These are phyloP conservation scores for Mycena indigotica DNA, from an alignment of 768 basidiomycete genomes.

Conservation along the genomic window DNA sequence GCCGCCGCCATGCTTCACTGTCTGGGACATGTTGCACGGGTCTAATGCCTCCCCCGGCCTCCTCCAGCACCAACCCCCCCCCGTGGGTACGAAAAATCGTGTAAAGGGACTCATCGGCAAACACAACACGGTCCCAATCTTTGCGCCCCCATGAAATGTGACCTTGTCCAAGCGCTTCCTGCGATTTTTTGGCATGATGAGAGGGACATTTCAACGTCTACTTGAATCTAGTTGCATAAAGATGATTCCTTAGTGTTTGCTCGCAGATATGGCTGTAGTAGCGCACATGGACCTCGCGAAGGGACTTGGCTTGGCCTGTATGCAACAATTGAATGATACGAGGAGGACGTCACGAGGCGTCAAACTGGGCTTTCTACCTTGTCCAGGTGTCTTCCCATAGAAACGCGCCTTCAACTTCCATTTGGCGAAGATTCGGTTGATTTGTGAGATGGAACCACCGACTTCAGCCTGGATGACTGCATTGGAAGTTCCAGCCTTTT, in stretches of 20 bases:
- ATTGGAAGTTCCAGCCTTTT: neutral
- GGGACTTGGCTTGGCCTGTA: neutral
- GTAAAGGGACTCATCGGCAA: slow-evolving; percentile 39
- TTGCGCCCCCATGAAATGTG: neutral
- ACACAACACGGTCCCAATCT: slow-evolving; percentile 20
- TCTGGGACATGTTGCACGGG: slow-evolving; percentile 26
- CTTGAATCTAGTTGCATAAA: neutral
- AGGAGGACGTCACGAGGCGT: neutral
- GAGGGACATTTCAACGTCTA: neutral
- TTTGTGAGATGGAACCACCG: neutral
- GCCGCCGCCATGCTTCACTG: slow-evolving; percentile 39
- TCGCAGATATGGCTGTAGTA: neutral
- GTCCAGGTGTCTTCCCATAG: neutral
- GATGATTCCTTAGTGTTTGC: neutral
- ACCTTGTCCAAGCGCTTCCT: neutral
- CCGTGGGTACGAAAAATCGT: slow-evolving; percentile 37
- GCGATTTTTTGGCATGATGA: neutral
- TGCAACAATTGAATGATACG: neutral
- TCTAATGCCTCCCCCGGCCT: slow-evolving; percentile 29
- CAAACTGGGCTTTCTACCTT: neutral
- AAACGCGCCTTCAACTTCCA: neutral
- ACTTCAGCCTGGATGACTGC: neutral
- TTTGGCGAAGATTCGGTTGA: neutral
- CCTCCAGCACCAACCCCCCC: slow-evolving; percentile 32
- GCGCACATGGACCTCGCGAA: neutral